Evolutionary conservation across 345 rosid genomes (phyloP).

Genomic region (Moricandia moricandioides): DNA sequence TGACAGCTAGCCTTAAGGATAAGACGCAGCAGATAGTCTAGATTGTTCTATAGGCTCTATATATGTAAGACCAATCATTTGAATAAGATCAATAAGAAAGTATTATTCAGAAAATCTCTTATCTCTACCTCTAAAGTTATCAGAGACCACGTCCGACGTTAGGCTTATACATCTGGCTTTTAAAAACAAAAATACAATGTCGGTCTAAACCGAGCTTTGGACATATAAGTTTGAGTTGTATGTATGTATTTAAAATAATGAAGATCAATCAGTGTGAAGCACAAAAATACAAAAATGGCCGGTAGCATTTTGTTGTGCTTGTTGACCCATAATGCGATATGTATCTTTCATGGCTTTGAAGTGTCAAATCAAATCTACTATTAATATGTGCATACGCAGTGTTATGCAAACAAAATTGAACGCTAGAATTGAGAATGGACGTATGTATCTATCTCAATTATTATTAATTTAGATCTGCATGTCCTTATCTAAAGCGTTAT

Average conservation of each 20-base stretch:
- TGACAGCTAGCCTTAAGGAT: too few relatives aligned
- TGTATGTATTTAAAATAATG: background rate
- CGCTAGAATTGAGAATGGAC: background rate
- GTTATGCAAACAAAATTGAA: slow-evolving; percentile 2
- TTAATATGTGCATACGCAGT: slow-evolving; percentile 11
- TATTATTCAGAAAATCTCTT: too few relatives aligned
- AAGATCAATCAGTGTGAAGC: slow-evolving; percentile 11
- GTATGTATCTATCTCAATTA: slow-evolving; percentile 18
- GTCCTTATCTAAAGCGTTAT: slow-evolving; percentile 21
- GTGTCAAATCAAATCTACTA: slow-evolving; percentile 33
- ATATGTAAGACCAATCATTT: too few relatives aligned
- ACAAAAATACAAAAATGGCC: slow-evolving; percentile 23
- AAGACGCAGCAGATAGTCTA: too few relatives aligned
- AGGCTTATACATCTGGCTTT: slow-evolving; percentile 3
- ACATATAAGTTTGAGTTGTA: slow-evolving; percentile 10
- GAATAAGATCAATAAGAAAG: too few relatives aligned
- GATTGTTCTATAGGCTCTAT: too few relatives aligned
- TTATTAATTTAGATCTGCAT: background rate
- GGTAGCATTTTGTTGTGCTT: slow-evolving; percentile 22
- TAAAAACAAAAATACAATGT: slow-evolving; percentile 13
- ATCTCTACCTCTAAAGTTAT: too few relatives aligned
- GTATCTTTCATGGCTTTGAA: slow-evolving; percentile 18
- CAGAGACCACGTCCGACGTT: background rate
- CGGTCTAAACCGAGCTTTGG: slow-evolving; percentile 15
- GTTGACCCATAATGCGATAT: slow-evolving; percentile 31